These are phyloP conservation scores for Blastomyces silverae DNA, from an alignment of 2,329 filamentous ascomycete genomes.

Conservation along the genomic window DNA sequence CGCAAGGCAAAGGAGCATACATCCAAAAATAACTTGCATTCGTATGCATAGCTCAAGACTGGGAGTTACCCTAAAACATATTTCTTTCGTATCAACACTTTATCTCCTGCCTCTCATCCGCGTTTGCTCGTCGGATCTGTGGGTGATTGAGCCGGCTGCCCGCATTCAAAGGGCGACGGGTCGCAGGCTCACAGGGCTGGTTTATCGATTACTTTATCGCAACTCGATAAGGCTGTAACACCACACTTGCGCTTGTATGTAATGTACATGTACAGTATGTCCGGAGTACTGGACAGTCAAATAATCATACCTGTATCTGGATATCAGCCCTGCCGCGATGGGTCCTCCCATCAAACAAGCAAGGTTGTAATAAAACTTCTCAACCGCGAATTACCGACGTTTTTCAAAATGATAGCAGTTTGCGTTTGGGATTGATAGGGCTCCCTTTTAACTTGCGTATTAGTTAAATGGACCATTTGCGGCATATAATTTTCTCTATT, in stretches of 20 bases:
- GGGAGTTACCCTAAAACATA: background rate
- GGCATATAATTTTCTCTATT: background rate
- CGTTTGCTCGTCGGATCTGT: background rate
- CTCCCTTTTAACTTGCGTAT: background rate
- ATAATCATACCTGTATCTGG: background rate
- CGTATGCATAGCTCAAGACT: too few relatives aligned
- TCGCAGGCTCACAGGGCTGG: background rate
- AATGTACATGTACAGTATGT: too few relatives aligned
- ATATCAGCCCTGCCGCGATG: background rate
- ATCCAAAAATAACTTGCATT: background rate
- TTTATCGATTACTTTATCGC: conserved; percentile 1
- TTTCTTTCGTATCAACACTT: background rate
- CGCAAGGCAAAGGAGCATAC: background rate
- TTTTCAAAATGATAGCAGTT: background rate
- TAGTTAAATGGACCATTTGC: background rate
- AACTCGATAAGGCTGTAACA: conserved; percentile 7
- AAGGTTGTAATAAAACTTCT: background rate
- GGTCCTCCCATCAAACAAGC: background rate
- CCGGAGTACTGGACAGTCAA: background rate
- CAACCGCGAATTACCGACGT: too few relatives aligned
- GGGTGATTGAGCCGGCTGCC: background rate
- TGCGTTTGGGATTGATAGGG: background rate
- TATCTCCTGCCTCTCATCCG: background rate
- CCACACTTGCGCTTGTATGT: background rate
- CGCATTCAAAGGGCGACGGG: background rate